Conservation (phyloP, 192 early-diverging fungal genomes). For the Rhizophagus sp. region DNA sequence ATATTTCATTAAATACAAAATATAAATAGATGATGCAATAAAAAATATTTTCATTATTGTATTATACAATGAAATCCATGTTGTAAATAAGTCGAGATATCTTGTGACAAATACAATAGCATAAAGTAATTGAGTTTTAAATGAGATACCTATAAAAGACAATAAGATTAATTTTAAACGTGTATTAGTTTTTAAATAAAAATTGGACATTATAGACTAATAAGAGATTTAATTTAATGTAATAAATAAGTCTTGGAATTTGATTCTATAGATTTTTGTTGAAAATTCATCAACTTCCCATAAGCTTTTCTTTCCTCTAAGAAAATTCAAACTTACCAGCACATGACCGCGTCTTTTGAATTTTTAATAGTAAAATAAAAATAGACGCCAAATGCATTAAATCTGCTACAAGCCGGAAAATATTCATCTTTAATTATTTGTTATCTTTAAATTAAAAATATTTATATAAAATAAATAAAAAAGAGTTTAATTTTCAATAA, state of each 20-base stretch:
- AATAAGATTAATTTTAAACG: not conserved
- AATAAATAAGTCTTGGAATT: too few relatives aligned
- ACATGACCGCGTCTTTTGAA: constrained; percentile 84
- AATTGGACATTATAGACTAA: too few relatives aligned
- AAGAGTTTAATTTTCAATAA: not conserved
- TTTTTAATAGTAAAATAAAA: constrained; percentile 90
- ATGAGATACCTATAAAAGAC: constrained; percentile 80
- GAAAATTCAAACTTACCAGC: constrained; percentile 56
- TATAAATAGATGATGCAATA: constrained; percentile 81
- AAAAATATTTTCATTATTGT: constrained; percentile 95
- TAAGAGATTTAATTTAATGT: too few relatives aligned
- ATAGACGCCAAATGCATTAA: constrained; percentile 95
- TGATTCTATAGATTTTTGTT: too few relatives aligned
- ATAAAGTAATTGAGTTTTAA: constrained; percentile 95
- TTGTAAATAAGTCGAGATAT: constrained; percentile 86
- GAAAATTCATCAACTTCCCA: not conserved
- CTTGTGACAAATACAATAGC: constrained; percentile 90
- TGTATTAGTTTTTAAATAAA: too few relatives aligned
- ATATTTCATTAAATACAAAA: constrained; percentile 87
- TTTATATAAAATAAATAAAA: not conserved
- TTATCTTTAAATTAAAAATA: not conserved
- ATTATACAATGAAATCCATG: constrained; percentile 87
- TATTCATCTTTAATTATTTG: constrained; percentile 68
- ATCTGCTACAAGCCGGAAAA: constrained; percentile 89
- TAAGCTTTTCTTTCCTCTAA: not conserved